Base-by-base conservation (phyloP, 805 yeast species). In the Ogataea siamensis region DNA sequence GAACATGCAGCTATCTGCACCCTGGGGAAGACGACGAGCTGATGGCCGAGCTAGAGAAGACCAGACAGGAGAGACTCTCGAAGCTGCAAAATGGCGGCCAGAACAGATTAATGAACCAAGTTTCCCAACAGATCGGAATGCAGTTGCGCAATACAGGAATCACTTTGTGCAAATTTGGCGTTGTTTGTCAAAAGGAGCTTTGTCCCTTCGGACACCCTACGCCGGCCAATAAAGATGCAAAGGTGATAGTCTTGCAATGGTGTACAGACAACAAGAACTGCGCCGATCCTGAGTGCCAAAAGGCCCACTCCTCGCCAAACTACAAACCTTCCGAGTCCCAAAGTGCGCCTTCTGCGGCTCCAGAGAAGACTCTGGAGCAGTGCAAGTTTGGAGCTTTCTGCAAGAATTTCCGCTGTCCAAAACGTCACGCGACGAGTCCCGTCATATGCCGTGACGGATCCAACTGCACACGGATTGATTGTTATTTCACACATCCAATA, bases 131-230 rank as follows among this genome's bases (percentile, higher is more conserved):
- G 49, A 48, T 42, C 46, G 66, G 54, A 57, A 65, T 38, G 55
- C 67, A 47, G 58, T 68, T 40, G 32, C 42, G 47, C 21, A 38
- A 28, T 27, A 21, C 53, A 21, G 80, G 82, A 39, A 71, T 76
- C 41, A 73, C 75, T 2, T 54, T 82, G 24, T 88, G 96, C 67
- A 84, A 83, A 57, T 88, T 76, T 61, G 93, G 91, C 33, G 68
- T 72, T 16, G 60, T 76, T 26, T 88, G 96, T 63, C 69, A 85
- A 16, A 85, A 84, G 54, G 87, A 79, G 45, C 64, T 76, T 45
- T 88, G 96, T 67, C 87, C 88, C 19, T 87, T 81, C 66, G 96
- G 88, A 17, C 96, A 88, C 57, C 96, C 97, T 30, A 86, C 95
- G 0, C 93, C 94, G 2, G 83, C 87, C 12, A 86, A 83, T 63